Base-by-base conservation (phyloP, 2,329 filamentous ascomycete genomes). In the Orbilia ellipsospora region DNA sequence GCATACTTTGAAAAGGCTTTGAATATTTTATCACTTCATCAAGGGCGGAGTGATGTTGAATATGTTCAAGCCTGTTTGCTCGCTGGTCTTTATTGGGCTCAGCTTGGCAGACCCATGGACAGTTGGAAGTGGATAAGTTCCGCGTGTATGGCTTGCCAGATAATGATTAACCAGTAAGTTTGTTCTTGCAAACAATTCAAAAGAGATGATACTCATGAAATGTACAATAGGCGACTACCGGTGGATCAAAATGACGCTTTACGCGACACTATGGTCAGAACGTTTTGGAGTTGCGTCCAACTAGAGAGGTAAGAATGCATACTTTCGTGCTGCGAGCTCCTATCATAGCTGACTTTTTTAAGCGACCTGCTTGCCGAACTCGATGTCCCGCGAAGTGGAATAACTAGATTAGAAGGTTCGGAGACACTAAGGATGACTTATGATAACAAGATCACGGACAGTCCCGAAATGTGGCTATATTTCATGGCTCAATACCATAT, bases 321-420 rank as follows among this genome's bases (percentile, higher is more conserved):
- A 36, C 55, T 28, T 23, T 48, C 6, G 13, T 13, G 44, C 15
- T 13, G 44, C 44, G 13, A 42, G 74, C 80, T 64, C 79, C 73
- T 63, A 64, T 77, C 65, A 12, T 2, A 13, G 28, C 31, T 36
- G 10, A 36, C 31, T 48, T 48, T 48, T 6, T 54, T 15, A 69
- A 93, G 93, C 82, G 94, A 98, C 81, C 92, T 98, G 54, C 87
- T 97, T 55, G 95, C 95, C 2, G 95, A 99, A 82, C 85, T 98
- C 73, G 87, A 88, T 72, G 83, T 90, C 13, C 88, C 88, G 3
- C 84, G 86, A 0, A 90, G 88, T 80, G 87, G 87, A 1, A 88
- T 90, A 31, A 86, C 86, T 8, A 83, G 84, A 36, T 83, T 86
- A 5, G 88, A 90, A 80, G 83, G 83, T 48, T 81, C 81, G 1